Conservation (phyloP, 2,329 filamentous ascomycete species). For the Bipolaris bicolor region DNA sequence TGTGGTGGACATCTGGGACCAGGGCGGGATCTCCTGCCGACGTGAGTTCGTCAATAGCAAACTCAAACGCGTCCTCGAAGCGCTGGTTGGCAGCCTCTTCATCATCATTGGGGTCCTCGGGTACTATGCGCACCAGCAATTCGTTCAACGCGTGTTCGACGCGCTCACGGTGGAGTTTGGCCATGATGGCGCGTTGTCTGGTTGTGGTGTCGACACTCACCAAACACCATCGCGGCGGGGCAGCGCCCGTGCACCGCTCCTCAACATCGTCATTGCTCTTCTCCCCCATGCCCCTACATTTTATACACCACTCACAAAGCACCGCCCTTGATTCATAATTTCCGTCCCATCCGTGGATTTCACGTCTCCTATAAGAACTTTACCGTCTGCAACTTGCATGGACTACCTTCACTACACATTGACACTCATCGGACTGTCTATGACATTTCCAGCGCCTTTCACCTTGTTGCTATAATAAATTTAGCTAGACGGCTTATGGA, state of each 20-base stretch:
- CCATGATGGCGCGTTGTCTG: slow-evolving; percentile 40
- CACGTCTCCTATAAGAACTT: too few species aligned
- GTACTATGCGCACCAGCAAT: slow-evolving; percentile 76
- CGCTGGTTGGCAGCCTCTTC: slow-evolving; percentile 72
- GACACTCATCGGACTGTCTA: too few species aligned
- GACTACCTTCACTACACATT: too few species aligned
- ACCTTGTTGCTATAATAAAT: too few species aligned
- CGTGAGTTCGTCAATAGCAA: slow-evolving; percentile 56
- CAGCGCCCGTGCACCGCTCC: slow-evolving; percentile 10
- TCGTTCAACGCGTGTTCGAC: slow-evolving; percentile 80
- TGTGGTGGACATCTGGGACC: slow-evolving; percentile 82
- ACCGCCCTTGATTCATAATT: not conserved
- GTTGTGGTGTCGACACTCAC: slow-evolving; percentile 16
- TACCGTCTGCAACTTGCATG: not conserved
- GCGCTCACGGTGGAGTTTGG: slow-evolving; percentile 58
- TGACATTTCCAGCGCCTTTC: too few species aligned
- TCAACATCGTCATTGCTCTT: slow-evolving; percentile 2
- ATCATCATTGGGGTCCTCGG: slow-evolving; percentile 68
- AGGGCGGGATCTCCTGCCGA: slow-evolving; percentile 58
- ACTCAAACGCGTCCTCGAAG: slow-evolving; percentile 66
- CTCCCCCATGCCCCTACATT: not conserved
- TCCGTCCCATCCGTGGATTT: not conserved
- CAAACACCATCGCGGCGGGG: slow-evolving; percentile 13
- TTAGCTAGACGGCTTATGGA: too few species aligned
- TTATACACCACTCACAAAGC: not conserved